A percentile compares a stretch with the other conserved stretches of the same genome.
These are phyloP conservation scores for Xylaria intraflava DNA, from an alignment of 495 filamentous ascomycete species.

Conservation along the genomic window DNA sequence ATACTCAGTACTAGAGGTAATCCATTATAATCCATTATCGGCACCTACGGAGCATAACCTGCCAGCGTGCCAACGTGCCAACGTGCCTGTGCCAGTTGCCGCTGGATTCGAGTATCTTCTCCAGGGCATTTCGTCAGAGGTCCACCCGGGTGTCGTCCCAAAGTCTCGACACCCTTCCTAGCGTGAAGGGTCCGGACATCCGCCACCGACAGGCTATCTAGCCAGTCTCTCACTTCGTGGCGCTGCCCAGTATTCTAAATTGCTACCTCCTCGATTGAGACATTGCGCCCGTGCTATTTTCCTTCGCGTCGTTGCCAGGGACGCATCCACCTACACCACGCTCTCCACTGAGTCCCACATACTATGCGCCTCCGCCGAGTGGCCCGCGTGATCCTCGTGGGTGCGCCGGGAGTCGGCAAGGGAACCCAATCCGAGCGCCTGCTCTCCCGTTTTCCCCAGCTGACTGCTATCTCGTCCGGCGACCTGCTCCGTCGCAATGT, in stretches of 20 bases:
- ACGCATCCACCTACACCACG: neutral
- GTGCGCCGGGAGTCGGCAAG: conserved; percentile 89
- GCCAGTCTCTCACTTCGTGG: neutral
- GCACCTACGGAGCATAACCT: too few relatives aligned
- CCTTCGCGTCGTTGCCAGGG: neutral
- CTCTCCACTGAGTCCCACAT: conserved; percentile 2
- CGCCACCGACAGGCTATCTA: too few relatives aligned
- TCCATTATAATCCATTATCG: too few relatives aligned
- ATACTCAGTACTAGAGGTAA: too few relatives aligned
- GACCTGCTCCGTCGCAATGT: conserved; percentile 92
- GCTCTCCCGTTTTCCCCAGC: conserved; percentile 75
- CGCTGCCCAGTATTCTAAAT: neutral
- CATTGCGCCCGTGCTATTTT: neutral
- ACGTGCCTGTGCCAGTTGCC: too few relatives aligned
- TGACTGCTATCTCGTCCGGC: conserved; percentile 88
- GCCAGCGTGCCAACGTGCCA: too few relatives aligned
- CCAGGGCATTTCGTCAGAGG: too few relatives aligned
- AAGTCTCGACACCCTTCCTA: neutral
- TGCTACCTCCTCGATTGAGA: neutral
- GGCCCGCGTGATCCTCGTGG: conserved; percentile 89
- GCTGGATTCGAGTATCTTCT: too few relatives aligned
- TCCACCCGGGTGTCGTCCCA: neutral
- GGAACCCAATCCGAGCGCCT: conserved; percentile 90
- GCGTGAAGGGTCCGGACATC: too few relatives aligned
- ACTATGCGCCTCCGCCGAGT: conserved; percentile 65